Base-by-base conservation (phyloP, 768 basidiomycete genomes). In the Naganishia kalamii region DNA sequence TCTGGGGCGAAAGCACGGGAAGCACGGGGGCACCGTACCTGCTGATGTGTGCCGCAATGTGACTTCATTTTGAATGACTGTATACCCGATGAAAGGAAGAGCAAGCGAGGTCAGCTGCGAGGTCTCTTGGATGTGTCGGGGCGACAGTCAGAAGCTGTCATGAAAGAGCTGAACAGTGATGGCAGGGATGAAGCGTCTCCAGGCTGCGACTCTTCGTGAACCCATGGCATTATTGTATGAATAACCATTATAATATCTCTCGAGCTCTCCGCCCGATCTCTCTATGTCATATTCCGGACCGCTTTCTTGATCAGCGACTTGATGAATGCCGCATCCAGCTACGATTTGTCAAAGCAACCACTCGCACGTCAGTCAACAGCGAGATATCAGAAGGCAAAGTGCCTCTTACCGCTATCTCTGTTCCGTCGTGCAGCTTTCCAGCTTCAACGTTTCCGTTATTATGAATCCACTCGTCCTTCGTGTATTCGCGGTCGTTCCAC, bases 401-500 rank as follows among this genome's bases (percentile, higher is more conserved):
- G 11, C 11, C 8, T 6, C 62, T 13, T 40, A 71, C 70, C 35
- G 65, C 51, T 32, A 71, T 43, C 10, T 60, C 44, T 21, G 66
- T 69, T n/a, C 70, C 70, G 47, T 71, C 64, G 15, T 69, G 64
- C 48, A 71, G 30, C 12, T 35, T 35, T 25, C 46, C 60, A 43
- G 67, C 54, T n/a, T 67, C 48, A 21, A 60, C 43, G n/a, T 62
- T 63, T 37, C 65, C 41, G 1, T 63, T 47, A 13, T 62, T 44
- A 1, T 29, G 27, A 29, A 62, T 51, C 70, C 70, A 71, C 43
- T 69, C 66, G 46, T 65, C 65, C 44, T 63, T 54, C 11, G 63
- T 66, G 8, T 66, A 51, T 30, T 61, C 62, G 40, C 64, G 33
- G 43, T 71, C 70, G n/a, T 71, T 63, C 70, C 70, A 69, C 70